phyloP scores from a whole-genome alignment of 2,329 filamentous ascomycete species.

The Ophiocordyceps camponoti-floridani region DNA sequence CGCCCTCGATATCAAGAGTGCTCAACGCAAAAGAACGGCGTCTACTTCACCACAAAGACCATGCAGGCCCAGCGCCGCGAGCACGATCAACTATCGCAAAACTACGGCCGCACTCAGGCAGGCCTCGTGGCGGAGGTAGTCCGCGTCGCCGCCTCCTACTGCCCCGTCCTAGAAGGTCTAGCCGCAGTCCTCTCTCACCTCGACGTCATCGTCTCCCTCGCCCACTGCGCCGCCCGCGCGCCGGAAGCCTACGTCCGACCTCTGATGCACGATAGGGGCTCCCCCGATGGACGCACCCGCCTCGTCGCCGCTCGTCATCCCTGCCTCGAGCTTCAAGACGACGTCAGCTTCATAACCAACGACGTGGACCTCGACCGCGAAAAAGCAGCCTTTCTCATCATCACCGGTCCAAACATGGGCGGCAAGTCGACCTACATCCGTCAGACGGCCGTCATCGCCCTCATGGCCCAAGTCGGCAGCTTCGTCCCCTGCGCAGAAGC shows the following conservation, averaged over 20 bases:
- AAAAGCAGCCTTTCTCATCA: slow-evolving; percentile 80
- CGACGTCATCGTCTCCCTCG: slow-evolving; percentile 87
- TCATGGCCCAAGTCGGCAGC: slow-evolving; percentile 94
- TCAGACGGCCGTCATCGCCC: slow-evolving; percentile 86
- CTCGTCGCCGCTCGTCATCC: slow-evolving; percentile 91
- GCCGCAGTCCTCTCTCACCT: slow-evolving; percentile 81
- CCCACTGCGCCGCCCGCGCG: slow-evolving; percentile 83
- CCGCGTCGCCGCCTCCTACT: slow-evolving; percentile 82
- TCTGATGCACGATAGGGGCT: slow-evolving; percentile 70
- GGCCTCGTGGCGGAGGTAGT: slow-evolving; percentile 88
- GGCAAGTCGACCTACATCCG: slow-evolving; percentile 98
- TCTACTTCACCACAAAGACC: slow-evolving; percentile 84
- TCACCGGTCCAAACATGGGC: slow-evolving; percentile 97
- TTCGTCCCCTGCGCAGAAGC: slow-evolving; percentile 87
- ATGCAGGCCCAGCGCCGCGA: slow-evolving; percentile 71
- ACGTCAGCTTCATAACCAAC: slow-evolving; percentile 97
- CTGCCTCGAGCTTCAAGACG: slow-evolving; percentile 97
- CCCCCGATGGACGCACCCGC: slow-evolving; percentile 56
- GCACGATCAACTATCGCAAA: slow-evolving; percentile 83
- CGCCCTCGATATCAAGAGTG: slow-evolving; percentile 83
- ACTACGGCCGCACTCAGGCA: slow-evolving; percentile 86
- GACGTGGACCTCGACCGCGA: slow-evolving; percentile 69
- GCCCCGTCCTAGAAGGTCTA: slow-evolving; percentile 76
- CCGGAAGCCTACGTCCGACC: slow-evolving; percentile 83
- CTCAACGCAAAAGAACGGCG: slow-evolving; percentile 96